Base-by-base conservation (phyloP, 495 filamentous ascomycete species). In the Xylaria curta region DNA sequence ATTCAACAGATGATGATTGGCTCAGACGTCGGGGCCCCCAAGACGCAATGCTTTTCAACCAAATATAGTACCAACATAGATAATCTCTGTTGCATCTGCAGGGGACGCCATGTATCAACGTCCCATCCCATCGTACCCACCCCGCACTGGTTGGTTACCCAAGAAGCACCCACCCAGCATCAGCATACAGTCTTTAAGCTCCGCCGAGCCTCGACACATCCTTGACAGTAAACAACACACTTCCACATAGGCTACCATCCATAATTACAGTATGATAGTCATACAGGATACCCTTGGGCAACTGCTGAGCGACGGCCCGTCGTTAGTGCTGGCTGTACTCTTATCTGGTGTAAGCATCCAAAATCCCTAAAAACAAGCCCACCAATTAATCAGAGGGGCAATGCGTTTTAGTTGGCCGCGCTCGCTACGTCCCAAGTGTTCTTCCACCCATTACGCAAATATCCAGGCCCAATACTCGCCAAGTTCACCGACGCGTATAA, bases 401-500 rank as follows among this genome's bases (percentile, higher is more conserved):
- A 46, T 17, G 15, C 42, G 13, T 17, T 17, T 46, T 17, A 46
- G 42, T 46, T 46, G 0, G 42, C 42, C 42, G 15, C 15, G 15
- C 54, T 59, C 28, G 24, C 33, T 21, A 59, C 54, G 28, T 7
- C 17, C 38, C 61, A 64, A 46, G 36, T 40, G 19, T 31, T 70
- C 17, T 53, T 70, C 5, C 67, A 71, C 36, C 72, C 72, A 19
- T 13, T 74, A 31, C 61, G 46, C 12, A 28, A n/a, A 28, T 74
- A 71, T 36, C 72, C 72, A 19, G 72, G 72, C 7, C 72, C 72
- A 0, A 49, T 71, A 26, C 33, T 68, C 28, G 72, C 72, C 13
- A 61, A 40, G 26, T 71, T 74, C n/a, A 71, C 68, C 36, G 62
- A 74, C 54, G 72, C 56, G n/a, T 74, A 74, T 47, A 65, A 40